A percentile compares a stretch with the other conserved stretches of the same genome.
Evolutionary conservation across 1,284 basidiomycete species (phyloP).

Genomic region (Ceratobasidium sp.): DNA sequence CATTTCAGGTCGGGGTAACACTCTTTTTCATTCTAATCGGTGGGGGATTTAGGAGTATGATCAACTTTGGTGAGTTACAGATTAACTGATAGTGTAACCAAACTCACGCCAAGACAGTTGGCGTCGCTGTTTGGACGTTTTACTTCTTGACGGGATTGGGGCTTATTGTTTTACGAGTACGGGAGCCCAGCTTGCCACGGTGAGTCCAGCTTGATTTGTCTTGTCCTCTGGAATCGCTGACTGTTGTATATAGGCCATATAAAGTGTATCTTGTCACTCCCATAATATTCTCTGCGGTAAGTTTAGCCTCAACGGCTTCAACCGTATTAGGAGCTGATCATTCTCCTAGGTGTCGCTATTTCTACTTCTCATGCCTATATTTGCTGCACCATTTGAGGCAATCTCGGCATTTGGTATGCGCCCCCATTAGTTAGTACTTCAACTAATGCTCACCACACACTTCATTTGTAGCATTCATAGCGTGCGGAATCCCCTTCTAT

Average conservation of each 20-base stretch:
- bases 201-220: constrained; percentile 53
- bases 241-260: constrained; percentile 74
- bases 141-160: constrained; percentile 91
- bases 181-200: constrained; percentile 91
- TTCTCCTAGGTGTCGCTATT: constrained; percentile 82
- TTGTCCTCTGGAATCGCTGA: background rate
- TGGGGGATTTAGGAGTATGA: constrained; percentile 87
- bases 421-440: constrained; percentile 46
- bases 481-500: constrained; percentile 38
- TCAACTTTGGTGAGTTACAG: constrained; percentile 73
- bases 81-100: background rate
- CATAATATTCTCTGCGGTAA: constrained; percentile 87
- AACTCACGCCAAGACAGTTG: constrained; percentile 59
- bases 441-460: constrained; percentile 19
- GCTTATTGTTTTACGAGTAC: constrained; percentile 86
- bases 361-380: constrained; percentile 93
- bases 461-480: constrained; percentile 24
- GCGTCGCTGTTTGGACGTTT: constrained; percentile 90
- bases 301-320: constrained; percentile 55
- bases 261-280: constrained; percentile 93
- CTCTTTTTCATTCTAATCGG: constrained; percentile 84
- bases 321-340: constrained; percentile 5
- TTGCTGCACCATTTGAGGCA: constrained; percentile 92
- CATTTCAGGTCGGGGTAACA: constrained; percentile 81
- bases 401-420: constrained; percentile 83